Percentiles rank a stretch among this genome's conserved stretches.
These are phyloP conservation scores for Gynochthodes officinalis DNA, from an alignment of 257 asterid species.

Conservation along the genomic window DNA sequence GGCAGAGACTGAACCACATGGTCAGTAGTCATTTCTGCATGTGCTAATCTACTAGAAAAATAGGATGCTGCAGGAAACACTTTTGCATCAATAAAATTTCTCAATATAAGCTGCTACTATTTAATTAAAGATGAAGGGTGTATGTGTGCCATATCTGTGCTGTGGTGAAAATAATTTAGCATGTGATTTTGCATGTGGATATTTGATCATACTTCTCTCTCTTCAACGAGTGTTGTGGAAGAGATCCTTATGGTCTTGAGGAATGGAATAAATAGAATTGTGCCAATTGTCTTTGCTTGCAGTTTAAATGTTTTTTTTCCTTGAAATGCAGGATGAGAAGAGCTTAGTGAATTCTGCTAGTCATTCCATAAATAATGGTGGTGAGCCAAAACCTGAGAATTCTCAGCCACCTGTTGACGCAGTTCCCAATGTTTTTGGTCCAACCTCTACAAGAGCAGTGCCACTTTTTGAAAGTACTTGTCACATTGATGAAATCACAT, in stretches of 20 bases:
- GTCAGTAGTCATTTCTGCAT: slow-evolving; percentile 30
- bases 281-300: slow-evolving; percentile 7
- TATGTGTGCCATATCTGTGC: not conserved
- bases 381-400: slow-evolving; percentile 57
- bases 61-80: not conserved
- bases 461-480: slow-evolving; percentile 70
- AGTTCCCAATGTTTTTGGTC: slow-evolving; percentile 45
- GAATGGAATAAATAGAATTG: not conserved
- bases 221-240: not conserved
- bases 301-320: slow-evolving; percentile 11
- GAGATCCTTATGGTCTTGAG: not conserved
- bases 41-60: slow-evolving; percentile 11
- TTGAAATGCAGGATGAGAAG: slow-evolving; percentile 62
- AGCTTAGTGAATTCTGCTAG: slow-evolving; percentile 34
- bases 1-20: slow-evolving; percentile 51
- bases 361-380: slow-evolving; percentile 37
- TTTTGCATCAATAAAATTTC: not conserved
- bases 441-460: slow-evolving; percentile 41
- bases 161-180: not conserved
- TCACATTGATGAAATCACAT: slow-evolving; percentile 7
- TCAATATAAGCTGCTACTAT: not conserved
- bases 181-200: no score
- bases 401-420: slow-evolving; percentile 45
- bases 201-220: not conserved
- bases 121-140: not conserved